These are phyloP conservation scores for Mycothermus thermophilus DNA, from an alignment of 495 filamentous ascomycete species.

Conservation along the genomic window DNA sequence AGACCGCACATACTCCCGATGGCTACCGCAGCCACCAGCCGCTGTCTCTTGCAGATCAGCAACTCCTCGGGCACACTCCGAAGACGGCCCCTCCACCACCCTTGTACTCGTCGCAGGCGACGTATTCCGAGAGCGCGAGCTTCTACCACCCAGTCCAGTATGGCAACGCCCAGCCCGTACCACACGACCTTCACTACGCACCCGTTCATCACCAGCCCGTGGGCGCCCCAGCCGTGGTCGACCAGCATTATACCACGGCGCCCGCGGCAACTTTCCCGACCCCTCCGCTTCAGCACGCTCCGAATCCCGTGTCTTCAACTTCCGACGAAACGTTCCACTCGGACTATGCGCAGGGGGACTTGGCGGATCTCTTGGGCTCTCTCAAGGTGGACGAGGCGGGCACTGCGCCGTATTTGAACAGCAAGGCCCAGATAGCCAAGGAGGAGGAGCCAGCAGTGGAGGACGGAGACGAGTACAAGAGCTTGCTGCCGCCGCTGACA, in stretches of 20 bases:
- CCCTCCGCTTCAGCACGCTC: slow-evolving; percentile 38
- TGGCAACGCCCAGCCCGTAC: slow-evolving; percentile 27
- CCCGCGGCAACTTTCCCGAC: slow-evolving; percentile 37
- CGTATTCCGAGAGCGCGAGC: slow-evolving; percentile 26
- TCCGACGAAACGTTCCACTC: slow-evolving; percentile 40
- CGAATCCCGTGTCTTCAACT: slow-evolving; percentile 26
- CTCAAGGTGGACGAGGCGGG: slow-evolving; percentile 79
- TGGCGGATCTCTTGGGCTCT: slow-evolving; percentile 71
- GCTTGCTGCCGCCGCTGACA: slow-evolving; percentile 47
- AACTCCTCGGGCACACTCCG: slow-evolving; percentile 19
- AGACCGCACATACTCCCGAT: slow-evolving; percentile 34
- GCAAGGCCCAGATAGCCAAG: slow-evolving; percentile 42
- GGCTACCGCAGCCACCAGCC: slow-evolving; percentile 44
- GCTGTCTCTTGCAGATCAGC: slow-evolving; percentile 31
- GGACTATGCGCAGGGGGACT: slow-evolving; percentile 56
- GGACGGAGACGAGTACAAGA: slow-evolving; percentile 53
- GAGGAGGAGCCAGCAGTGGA: slow-evolving; percentile 69
- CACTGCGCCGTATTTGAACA: slow-evolving; percentile 76
- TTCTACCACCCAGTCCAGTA: slow-evolving; percentile 36
- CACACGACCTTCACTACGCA: slow-evolving; percentile 36
- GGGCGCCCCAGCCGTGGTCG: slow-evolving; percentile 32
- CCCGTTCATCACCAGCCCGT: slow-evolving; percentile 32
- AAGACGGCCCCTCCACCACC: slow-evolving; percentile 16
- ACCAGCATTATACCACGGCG: slow-evolving; percentile 32
- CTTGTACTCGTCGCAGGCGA: slow-evolving; percentile 26